phyloP scores from a whole-genome alignment of 345 rosid genomes.

The Chamaenerion angustifolium region DNA sequence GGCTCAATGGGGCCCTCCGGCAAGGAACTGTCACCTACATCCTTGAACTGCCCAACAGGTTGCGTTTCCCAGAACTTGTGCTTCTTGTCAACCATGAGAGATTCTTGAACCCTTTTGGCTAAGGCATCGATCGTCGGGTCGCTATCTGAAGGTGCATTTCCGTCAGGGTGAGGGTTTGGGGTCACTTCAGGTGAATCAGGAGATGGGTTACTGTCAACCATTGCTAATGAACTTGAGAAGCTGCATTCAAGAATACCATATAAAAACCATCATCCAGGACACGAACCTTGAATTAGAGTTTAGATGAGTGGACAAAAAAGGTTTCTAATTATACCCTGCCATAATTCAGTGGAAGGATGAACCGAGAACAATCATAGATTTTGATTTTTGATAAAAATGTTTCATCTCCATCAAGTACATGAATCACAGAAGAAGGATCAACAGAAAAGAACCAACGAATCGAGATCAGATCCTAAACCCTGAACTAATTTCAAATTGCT shows the following conservation, averaged over 20 bases:
- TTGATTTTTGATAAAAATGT: too few relatives aligned
- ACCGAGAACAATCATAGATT: too few relatives aligned
- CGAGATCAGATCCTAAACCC: too few relatives aligned
- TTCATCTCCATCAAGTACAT: too few relatives aligned
- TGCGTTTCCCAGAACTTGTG: constrained; percentile 51
- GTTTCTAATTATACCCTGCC: background rate
- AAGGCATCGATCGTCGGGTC: constrained; percentile 16
- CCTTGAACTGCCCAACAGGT: constrained; percentile 39
- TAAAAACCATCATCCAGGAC: background rate
- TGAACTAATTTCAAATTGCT: too few relatives aligned
- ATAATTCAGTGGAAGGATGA: too few relatives aligned
- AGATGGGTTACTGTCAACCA: constrained; percentile 44
- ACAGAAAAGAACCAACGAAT: too few relatives aligned
- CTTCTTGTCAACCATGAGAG: constrained; percentile 16
- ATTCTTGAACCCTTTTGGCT: constrained; percentile 23
- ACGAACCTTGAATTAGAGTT: background rate
- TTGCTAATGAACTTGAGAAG: constrained; percentile 5
- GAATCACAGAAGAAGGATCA: too few relatives aligned
- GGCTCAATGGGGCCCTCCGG: constrained; percentile 34
- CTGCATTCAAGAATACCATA: background rate
- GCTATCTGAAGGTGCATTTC: constrained; percentile 11
- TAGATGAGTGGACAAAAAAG: background rate
- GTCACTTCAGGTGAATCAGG: constrained; percentile 44
- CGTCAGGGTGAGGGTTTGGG: constrained; percentile 34
- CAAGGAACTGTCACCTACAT: constrained; percentile 22